Evolutionary conservation across 2,329 filamentous ascomycete genomes (phyloP).

Genomic region (Ambrosiella xylebori): DNA sequence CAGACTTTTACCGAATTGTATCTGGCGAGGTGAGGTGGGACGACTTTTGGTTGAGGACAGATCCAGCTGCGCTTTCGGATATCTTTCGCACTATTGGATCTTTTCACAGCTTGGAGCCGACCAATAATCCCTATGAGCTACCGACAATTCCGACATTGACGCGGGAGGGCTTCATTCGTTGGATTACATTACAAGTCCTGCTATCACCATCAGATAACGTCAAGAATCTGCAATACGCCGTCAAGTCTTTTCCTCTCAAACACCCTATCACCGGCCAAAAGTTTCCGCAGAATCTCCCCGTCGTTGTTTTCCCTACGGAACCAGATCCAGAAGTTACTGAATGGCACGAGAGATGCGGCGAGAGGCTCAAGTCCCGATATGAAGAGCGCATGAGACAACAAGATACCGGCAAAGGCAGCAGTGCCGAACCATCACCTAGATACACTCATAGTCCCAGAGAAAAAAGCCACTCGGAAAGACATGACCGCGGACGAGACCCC

Average conservation of each 20-base stretch:
- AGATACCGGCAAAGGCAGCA: neutral
- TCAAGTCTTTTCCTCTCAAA: conserved; percentile 57
- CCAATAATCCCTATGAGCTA: conserved; percentile 51
- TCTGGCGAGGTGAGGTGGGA: conserved; percentile 52
- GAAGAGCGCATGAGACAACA: conserved; percentile 2
- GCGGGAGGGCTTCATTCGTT: conserved; percentile 69
- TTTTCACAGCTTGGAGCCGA: conserved; percentile 69
- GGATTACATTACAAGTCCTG: conserved; percentile 82
- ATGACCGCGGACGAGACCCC: neutral
- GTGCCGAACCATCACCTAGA: neutral
- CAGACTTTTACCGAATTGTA: conserved; percentile 58
- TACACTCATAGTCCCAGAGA: conserved; percentile 1
- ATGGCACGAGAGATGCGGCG: conserved; percentile 70
- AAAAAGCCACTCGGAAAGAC: neutral
- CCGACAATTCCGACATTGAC: conserved; percentile 75
- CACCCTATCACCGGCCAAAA: conserved; percentile 55
- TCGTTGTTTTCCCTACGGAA: conserved; percentile 47
- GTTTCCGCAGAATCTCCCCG: conserved; percentile 44
- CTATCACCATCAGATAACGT: conserved; percentile 80
- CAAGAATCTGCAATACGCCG: conserved; percentile 63
- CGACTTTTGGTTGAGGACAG: conserved; percentile 60
- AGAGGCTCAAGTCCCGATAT: conserved; percentile 35
- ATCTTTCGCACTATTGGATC: conserved; percentile 88
- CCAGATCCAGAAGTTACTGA: conserved; percentile 65
- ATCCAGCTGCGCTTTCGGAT: conserved; percentile 61